Conservation (phyloP, 805 yeast genomes). For the Pichia membranifaciens region DNA sequence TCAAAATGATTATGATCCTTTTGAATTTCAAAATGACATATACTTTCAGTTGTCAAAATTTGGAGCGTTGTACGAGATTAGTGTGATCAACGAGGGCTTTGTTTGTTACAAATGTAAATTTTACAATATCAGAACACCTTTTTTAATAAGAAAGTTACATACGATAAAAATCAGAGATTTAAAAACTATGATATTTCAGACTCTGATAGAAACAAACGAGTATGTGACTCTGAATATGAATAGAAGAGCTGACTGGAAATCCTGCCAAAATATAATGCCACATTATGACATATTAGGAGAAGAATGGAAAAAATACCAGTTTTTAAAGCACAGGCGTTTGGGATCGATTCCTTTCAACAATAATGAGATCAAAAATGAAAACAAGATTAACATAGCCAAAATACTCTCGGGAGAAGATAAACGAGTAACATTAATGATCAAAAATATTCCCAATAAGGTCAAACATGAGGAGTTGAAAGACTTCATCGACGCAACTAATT, state of each 20-base stretch:
- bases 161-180: slow-evolving; percentile 9
- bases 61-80: slow-evolving; percentile 20
- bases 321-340: slow-evolving; percentile 21
- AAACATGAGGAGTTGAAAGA: slow-evolving; percentile 40
- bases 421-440: slow-evolving; percentile 46
- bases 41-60: slow-evolving; percentile 18
- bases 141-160: slow-evolving; percentile 23
- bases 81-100: background rate
- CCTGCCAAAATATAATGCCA: too few species aligned
- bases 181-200: slow-evolving; percentile 18
- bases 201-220: slow-evolving; percentile 21
- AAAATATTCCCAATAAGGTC: slow-evolving; percentile 50
- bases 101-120: slow-evolving; percentile 26
- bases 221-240: background rate
- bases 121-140: slow-evolving; percentile 32
- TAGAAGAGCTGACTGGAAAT: too few species aligned
- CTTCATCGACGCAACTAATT: slow-evolving; percentile 41
- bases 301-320: slow-evolving; percentile 23
- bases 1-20: slow-evolving; percentile 1
- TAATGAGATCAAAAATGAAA: slow-evolving; percentile 27
- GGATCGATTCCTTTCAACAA: slow-evolving; percentile 22
- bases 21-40: slow-evolving; percentile 16
- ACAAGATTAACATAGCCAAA: slow-evolving; percentile 35
- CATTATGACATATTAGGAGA: slow-evolving; percentile 5
- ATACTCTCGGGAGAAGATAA: slow-evolving; percentile 38